A percentile compares a stretch with the other conserved stretches of the same genome.
phyloP scores from a whole-genome alignment of 1,284 basidiomycete species.

The Leccinum fallax region DNA sequence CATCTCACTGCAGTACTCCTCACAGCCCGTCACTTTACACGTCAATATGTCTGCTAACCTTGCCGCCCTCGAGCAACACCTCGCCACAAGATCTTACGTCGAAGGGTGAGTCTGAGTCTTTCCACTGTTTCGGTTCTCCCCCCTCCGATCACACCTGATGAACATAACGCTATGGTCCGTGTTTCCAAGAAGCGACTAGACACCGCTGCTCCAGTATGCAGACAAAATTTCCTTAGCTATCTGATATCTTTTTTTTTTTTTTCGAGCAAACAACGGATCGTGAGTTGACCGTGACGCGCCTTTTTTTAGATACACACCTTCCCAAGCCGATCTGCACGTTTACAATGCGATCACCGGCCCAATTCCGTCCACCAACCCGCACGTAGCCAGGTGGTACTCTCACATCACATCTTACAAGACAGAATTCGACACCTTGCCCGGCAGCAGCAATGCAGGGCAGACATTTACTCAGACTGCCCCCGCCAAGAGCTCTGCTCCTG shows the following conservation, averaged over 20 bases:
- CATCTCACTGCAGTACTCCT: slow-evolving; percentile 24
- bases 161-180: slow-evolving; percentile 92
- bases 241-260: slow-evolving; percentile 57
- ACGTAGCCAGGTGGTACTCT: slow-evolving; percentile 91
- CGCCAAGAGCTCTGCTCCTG: slow-evolving; percentile 45
- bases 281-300: slow-evolving; percentile 17
- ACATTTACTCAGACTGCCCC: slow-evolving; percentile 60
- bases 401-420: slow-evolving; percentile 88
- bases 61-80: slow-evolving; percentile 81
- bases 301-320: slow-evolving; percentile 79
- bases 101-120: slow-evolving; percentile 74
- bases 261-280: slow-evolving; percentile 8
- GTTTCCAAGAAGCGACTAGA: slow-evolving; percentile 99
- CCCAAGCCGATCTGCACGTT: slow-evolving; percentile 95
- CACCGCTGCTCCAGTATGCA: slow-evolving; percentile 85
- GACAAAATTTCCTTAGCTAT: slow-evolving; percentile 81
- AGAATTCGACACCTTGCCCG: slow-evolving; percentile 80
- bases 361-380: slow-evolving; percentile 68
- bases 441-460: slow-evolving; percentile 84
- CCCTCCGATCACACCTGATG: slow-evolving; percentile 57
- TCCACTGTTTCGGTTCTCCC: slow-evolving; percentile 25
- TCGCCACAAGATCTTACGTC: slow-evolving; percentile 84
- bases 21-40: slow-evolving; percentile 13
- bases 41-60: slow-evolving; percentile 72
- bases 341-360: slow-evolving; percentile 80